Percentiles rank a stretch among this genome's conserved stretches.
phyloP scores from a whole-genome alignment of 176 grass and related monocot species.

The Oryza glaberrima region DNA sequence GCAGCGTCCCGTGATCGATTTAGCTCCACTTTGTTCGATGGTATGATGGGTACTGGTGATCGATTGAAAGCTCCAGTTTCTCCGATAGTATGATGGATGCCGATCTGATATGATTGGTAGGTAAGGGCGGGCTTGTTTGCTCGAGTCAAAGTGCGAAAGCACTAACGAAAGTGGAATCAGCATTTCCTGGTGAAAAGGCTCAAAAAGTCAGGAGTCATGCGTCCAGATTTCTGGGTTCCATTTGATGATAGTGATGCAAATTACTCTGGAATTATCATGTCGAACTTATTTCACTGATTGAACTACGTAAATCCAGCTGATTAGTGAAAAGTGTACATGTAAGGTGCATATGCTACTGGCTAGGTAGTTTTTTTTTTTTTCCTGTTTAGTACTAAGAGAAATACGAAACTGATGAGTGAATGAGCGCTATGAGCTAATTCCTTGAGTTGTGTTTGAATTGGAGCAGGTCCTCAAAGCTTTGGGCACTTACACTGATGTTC shows the following conservation, averaged over 20 bases:
- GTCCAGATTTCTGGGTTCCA: not conserved
- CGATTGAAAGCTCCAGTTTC: not conserved
- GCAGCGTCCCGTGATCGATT: not conserved
- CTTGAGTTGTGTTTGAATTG: not conserved
- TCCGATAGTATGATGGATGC: not conserved
- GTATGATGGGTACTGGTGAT: not conserved
- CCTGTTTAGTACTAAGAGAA: not conserved
- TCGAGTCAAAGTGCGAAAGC: not conserved
- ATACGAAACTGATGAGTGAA: not conserved
- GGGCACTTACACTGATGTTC: constrained; percentile 66
- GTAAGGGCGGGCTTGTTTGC: not conserved
- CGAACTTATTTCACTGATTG: not conserved
- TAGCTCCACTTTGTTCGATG: not conserved
- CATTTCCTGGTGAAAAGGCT: not conserved
- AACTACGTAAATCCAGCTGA: not conserved
- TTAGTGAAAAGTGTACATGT: not conserved
- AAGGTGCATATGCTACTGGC: not conserved
- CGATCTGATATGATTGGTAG: not conserved
- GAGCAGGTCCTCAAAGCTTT: constrained; percentile 89
- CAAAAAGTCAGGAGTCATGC: not conserved
- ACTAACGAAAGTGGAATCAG: not conserved
- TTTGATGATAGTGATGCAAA: not conserved
- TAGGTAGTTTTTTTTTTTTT: not conserved
- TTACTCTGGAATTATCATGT: not conserved
- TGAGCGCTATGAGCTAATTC: constrained; percentile 1